Conservation (phyloP, 768 basidiomycete genomes). For the Pulveroboletus frians region DNA sequence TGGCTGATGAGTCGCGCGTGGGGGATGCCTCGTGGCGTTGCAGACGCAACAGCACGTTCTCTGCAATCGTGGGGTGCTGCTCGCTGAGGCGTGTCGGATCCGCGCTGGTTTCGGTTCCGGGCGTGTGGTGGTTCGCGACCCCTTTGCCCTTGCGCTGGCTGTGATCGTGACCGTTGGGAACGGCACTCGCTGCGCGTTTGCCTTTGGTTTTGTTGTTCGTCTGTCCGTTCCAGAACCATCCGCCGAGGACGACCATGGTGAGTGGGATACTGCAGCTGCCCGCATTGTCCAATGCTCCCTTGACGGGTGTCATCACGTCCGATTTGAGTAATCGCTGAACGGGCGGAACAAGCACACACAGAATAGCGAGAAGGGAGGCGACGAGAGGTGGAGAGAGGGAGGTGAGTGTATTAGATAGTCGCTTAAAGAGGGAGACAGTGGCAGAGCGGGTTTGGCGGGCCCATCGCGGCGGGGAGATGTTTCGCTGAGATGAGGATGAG, state of each 20-base stretch:
- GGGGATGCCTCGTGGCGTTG: not conserved
- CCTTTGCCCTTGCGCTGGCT: too few relatives aligned
- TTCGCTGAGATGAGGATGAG: not conserved
- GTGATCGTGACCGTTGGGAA: too few relatives aligned
- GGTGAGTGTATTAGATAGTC: conserved; percentile 11
- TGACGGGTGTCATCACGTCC: too few relatives aligned
- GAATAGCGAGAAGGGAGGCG: conserved; percentile 64
- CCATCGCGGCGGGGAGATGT: conserved; percentile 6
- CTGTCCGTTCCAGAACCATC: too few relatives aligned
- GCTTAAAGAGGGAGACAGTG: not conserved
- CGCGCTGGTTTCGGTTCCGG: not conserved
- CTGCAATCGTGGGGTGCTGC: not conserved
- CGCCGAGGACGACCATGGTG: conserved; percentile 87
- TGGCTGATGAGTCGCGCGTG: not conserved
- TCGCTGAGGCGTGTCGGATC: not conserved
- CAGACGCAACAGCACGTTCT: too few relatives aligned
- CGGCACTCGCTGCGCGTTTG: not conserved
- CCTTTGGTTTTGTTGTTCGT: not conserved
- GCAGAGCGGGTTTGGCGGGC: not conserved
- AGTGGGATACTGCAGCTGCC: conserved; percentile 73
- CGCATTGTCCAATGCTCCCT: too few relatives aligned
- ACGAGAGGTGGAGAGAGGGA: conserved; percentile 91
- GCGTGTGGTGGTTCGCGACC: not conserved
- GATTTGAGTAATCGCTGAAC: conserved; percentile 45
- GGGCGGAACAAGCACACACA: conserved; percentile 73